Conservation (phyloP, 495 filamentous ascomycete genomes). For the Xylaria palmicola region DNA sequence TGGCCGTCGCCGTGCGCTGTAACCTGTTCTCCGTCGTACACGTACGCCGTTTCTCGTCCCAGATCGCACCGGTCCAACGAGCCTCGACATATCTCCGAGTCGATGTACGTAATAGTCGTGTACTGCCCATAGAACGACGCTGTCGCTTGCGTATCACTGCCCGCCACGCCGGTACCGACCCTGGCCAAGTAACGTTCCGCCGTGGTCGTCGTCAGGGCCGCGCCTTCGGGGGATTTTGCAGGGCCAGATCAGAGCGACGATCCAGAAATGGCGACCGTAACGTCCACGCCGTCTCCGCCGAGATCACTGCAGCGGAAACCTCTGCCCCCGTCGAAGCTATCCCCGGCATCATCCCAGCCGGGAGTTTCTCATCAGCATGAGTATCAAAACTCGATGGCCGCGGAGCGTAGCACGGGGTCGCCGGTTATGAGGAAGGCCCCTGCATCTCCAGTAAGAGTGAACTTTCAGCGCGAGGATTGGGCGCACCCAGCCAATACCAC, state of each 20-base stretch:
- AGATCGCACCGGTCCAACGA: constrained; percentile 13
- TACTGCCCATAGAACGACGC: constrained; percentile 22
- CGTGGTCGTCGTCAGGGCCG: constrained; percentile 3
- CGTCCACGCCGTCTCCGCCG: constrained; percentile 34
- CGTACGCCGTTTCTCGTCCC: constrained; percentile 8
- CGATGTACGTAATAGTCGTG: constrained; percentile 23
- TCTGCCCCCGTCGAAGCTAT: constrained; percentile 31
- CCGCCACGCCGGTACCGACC: neutral
- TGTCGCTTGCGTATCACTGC: constrained; percentile 12
- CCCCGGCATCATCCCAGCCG: constrained; percentile 24
- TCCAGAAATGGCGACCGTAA: constrained; percentile 46
- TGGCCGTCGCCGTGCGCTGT: neutral
- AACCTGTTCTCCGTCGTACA: constrained; percentile 4
- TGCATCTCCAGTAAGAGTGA: constrained; percentile 41
- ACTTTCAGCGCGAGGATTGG: constrained; percentile 45
- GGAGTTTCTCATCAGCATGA: constrained; percentile 37
- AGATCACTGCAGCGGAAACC: constrained; percentile 45
- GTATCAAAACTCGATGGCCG: constrained; percentile 35
- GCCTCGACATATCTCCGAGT: constrained; percentile 17
- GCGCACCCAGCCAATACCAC: constrained; percentile 40
- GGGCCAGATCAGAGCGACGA: constrained; percentile 2
- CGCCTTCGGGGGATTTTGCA: constrained; percentile 11
- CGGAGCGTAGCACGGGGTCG: constrained; percentile 29
- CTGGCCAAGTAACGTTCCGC: constrained; percentile 1
- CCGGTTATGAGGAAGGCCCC: constrained; percentile 39